These are phyloP conservation scores for Spergularia bocconei DNA, from an alignment of 148 eudicot genomes.

Conservation along the genomic window DNA sequence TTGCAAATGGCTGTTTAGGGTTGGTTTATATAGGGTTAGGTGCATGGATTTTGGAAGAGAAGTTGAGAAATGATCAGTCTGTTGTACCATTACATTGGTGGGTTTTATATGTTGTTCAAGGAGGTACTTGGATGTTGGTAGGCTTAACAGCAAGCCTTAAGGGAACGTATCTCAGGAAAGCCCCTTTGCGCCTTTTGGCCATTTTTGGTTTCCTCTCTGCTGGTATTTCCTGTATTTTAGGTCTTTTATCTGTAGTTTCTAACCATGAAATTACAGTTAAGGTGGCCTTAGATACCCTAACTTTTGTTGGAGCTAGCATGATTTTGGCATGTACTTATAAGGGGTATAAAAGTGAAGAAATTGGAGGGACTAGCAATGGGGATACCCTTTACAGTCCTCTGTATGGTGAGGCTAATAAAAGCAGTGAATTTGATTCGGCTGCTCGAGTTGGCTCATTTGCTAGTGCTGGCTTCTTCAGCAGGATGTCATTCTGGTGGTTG, in stretches of 20 bases:
- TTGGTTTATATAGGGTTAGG: slow-evolving; percentile 44
- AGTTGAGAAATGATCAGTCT: slow-evolving; percentile 25
- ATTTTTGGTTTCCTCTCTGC: slow-evolving; percentile 30
- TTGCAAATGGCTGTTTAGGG: slow-evolving; percentile 52
- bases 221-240: slow-evolving; percentile 24
- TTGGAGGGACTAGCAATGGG: slow-evolving; percentile 16
- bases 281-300: slow-evolving; percentile 42
- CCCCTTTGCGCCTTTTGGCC: slow-evolving; percentile 38
- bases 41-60: slow-evolving; percentile 40
- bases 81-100: slow-evolving; percentile 59
- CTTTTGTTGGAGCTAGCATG: slow-evolving; percentile 55
- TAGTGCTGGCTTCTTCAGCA: slow-evolving; percentile 49
- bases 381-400: slow-evolving; percentile 46
- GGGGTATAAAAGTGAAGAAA: slow-evolving; percentile 42
- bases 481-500: slow-evolving; percentile 73
- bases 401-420: slow-evolving; percentile 28
- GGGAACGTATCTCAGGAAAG: slow-evolving; percentile 33
- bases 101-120: slow-evolving; percentile 49
- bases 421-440: slow-evolving; percentile 23
- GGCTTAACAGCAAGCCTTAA: slow-evolving; percentile 50
- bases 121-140: slow-evolving; percentile 51
- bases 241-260: slow-evolving; percentile 35
- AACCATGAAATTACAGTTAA: slow-evolving; percentile 34
- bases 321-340: slow-evolving; percentile 55
- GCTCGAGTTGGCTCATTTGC: slow-evolving; percentile 43